Evolutionary conservation across 1,284 basidiomycete species (phyloP).

Genomic region (Trichosporon ovoides): DNA sequence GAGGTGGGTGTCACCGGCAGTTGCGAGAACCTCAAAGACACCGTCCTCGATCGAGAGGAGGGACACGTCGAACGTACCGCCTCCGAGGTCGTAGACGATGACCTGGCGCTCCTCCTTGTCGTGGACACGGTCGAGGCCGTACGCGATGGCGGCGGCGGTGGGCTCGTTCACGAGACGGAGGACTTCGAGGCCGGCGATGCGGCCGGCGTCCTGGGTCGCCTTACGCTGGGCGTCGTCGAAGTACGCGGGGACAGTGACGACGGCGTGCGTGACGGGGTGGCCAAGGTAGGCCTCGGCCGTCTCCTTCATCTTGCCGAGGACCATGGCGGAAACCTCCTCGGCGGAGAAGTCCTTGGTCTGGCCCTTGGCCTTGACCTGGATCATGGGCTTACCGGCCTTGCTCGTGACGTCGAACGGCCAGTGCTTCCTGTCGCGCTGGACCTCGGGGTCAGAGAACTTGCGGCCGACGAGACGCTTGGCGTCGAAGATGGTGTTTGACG

Average conservation of each 20-base stretch:
- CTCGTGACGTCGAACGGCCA: constrained; percentile 73
- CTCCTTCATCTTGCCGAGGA: constrained; percentile 97
- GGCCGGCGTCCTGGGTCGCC: constrained; percentile 95
- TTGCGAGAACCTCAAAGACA: constrained; percentile 99
- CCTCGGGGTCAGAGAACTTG: constrained; percentile 60
- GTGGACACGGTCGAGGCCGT: constrained; percentile 70
- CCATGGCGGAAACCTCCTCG: constrained; percentile 97
- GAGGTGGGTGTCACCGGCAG: constrained; percentile 97
- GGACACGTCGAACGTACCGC: constrained; percentile 99
- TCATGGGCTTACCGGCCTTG: constrained; percentile 77
- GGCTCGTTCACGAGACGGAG: constrained; percentile 99
- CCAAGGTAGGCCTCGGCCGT: constrained; percentile 96
- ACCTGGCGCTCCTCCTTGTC: constrained; percentile 68
- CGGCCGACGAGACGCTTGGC: constrained; percentile 87
- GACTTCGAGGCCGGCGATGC: constrained; percentile 93
- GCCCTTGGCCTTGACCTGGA: constrained; percentile 79
- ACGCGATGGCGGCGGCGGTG: constrained; percentile 94
- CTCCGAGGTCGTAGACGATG: constrained; percentile 93
- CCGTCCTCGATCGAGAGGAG: constrained; percentile 96
- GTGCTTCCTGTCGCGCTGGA: constrained; percentile 66
- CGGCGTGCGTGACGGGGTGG: constrained; percentile 72
- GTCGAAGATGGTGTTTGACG: constrained; percentile 92
- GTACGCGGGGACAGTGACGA: constrained; percentile 65
- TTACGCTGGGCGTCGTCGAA: constrained; percentile 99
- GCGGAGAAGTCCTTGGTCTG: constrained; percentile 85